Conservation (phyloP, 139 green algal species). For the Micractinium sp. region DNA sequence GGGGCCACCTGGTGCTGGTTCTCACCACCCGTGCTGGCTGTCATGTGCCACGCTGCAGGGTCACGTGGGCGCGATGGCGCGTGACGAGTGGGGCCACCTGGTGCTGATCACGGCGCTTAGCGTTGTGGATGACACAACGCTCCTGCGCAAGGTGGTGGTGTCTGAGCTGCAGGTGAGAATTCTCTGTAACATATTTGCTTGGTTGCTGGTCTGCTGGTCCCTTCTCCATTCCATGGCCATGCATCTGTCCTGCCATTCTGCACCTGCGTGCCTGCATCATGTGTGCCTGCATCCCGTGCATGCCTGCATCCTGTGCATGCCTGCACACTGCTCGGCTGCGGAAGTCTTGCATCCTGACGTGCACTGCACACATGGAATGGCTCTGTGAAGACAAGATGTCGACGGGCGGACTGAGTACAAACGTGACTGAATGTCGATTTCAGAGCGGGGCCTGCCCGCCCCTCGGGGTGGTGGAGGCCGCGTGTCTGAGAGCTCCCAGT, state of each 20-base stretch:
- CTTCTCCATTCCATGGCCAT: background rate
- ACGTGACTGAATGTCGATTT: constrained; percentile 76
- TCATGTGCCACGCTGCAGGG: constrained; percentile 37
- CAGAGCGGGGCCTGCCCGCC: constrained; percentile 34
- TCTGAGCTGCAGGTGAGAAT: constrained; percentile 58
- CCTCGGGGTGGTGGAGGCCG: constrained; percentile 16
- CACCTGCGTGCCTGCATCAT: background rate
- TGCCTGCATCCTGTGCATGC: background rate
- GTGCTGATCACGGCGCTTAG: constrained; percentile 73
- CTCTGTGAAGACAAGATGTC: constrained; percentile 73
- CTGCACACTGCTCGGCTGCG: background rate
- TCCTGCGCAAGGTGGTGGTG: constrained; percentile 79
- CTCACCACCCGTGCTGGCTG: background rate
- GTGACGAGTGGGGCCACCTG: constrained; percentile 85
- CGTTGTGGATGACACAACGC: constrained; percentile 85
- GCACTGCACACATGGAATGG: background rate
- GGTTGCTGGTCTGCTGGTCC: no score
- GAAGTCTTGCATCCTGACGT: background rate
- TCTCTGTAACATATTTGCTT: no score
- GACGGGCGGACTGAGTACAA: constrained; percentile 81
- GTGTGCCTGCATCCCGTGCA: background rate
- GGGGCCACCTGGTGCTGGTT: background rate
- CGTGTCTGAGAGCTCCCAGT: constrained; percentile 56
- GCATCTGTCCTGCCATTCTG: background rate
- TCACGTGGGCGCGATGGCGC: constrained; percentile 70